Percentiles rank a stretch among this genome's conserved stretches.
phyloP scores from a whole-genome alignment of 441 rosid genomes.

The Gossypium schwendimanii region DNA sequence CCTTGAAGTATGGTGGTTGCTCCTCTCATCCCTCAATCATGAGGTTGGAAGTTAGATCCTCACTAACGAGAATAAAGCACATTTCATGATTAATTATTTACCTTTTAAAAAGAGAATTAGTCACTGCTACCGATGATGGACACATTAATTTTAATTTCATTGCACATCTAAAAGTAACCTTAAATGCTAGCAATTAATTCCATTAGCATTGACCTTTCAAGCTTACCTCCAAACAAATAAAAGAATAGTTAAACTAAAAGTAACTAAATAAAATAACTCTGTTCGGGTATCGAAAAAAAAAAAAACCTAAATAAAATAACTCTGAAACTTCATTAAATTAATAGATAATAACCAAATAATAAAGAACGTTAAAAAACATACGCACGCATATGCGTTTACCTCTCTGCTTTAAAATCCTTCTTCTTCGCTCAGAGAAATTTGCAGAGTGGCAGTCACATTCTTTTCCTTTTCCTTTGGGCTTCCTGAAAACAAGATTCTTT shows the following conservation, averaged over 20 bases:
- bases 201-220: slow-evolving; percentile 4
- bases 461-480: slow-evolving; percentile 6
- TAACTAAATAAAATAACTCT: background rate
- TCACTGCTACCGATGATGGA: rapidly evolving
- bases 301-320: background rate
- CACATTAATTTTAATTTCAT: too few relatives aligned
- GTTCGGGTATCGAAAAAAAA: too few relatives aligned
- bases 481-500: background rate
- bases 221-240: background rate
- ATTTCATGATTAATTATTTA: too few relatives aligned
- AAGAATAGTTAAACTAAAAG: background rate
- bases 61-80: rapidly evolving
- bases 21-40: too few relatives aligned
- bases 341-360: background rate
- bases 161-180: too few relatives aligned
- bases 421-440: background rate
- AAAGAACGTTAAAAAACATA: background rate
- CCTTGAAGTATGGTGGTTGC: too few relatives aligned
- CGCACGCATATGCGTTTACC: slow-evolving; percentile 3
- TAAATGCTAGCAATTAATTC: too few relatives aligned
- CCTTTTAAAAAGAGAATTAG: too few relatives aligned
- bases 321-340: background rate
- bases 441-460: slow-evolving; percentile 10
- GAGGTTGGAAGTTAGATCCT: too few relatives aligned
- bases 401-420: background rate